phyloP scores from a whole-genome alignment of 495 filamentous ascomycete species.

The Hypoxylon rickii region DNA sequence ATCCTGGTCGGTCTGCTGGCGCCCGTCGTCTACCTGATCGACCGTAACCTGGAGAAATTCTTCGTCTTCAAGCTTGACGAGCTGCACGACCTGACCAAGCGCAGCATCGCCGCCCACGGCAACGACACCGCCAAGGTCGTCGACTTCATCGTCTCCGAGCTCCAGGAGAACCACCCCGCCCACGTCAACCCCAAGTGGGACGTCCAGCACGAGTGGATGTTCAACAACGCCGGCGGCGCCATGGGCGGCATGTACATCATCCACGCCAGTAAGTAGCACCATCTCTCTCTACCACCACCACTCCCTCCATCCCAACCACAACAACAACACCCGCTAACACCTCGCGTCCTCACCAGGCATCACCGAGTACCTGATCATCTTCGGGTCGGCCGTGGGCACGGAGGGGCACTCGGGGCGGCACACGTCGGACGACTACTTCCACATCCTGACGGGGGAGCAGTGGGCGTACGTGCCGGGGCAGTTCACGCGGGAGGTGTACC shows the following conservation, averaged over 20 bases:
- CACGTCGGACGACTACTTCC: slow-evolving; percentile 91
- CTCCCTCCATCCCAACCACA: too few species aligned
- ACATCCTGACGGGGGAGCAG: slow-evolving; percentile 79
- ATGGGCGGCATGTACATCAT: slow-evolving; percentile 92
- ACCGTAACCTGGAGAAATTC: slow-evolving; percentile 71
- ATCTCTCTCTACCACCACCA: too few species aligned
- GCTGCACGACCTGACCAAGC: slow-evolving; percentile 68
- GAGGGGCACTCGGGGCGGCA: slow-evolving; percentile 86
- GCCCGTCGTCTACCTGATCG: slow-evolving; percentile 64
- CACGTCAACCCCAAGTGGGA: slow-evolving; percentile 58
- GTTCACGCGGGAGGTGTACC: slow-evolving; percentile 75
- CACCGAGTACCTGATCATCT: slow-evolving; percentile 82
- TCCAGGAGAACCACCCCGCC: slow-evolving; percentile 48
- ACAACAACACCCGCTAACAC: too few species aligned
- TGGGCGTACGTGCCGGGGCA: slow-evolving; percentile 70
- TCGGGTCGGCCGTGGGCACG: slow-evolving; percentile 83
- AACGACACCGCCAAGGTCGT: slow-evolving; percentile 73
- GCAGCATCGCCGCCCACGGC: slow-evolving; percentile 67
- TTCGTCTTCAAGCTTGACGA: slow-evolving; percentile 75
- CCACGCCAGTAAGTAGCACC: slow-evolving; percentile 74
- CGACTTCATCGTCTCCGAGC: slow-evolving; percentile 64
- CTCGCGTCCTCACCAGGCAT: slow-evolving; percentile 50
- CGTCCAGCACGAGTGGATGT: slow-evolving; percentile 64
- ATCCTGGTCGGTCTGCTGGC: slow-evolving; percentile 63
- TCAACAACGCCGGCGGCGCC: slow-evolving; percentile 80